Base-by-base conservation (phyloP, 768 basidiomycete species). In the Boletus fagicola region DNA sequence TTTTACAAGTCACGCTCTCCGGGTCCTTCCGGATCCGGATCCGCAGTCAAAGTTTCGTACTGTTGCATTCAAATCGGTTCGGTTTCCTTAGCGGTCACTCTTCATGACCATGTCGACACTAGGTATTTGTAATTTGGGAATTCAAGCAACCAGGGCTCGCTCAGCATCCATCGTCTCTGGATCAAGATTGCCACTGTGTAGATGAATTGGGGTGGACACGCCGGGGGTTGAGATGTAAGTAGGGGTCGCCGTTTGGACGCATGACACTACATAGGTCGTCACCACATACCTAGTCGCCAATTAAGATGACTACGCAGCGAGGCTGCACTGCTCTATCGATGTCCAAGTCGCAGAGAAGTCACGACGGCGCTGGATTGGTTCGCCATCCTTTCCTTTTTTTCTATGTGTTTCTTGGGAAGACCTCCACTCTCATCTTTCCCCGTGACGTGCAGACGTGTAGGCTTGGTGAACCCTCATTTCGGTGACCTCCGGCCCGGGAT, bases 11-110 rank as follows among this genome's bases (percentile, higher is more conserved):
- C n/a, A 51, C 26, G 13, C 20, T 10, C 30, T 12, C 52, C 45
- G 47, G 31, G 1, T 15, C 48, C 52, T 65, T 56, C 64, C 54
- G 54, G 28, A 22, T 42, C 48, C 43, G 20, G 54, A 15, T 36
- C 54, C 56, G 60, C 33, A 53, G 48, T 48, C 39, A 39, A 47
- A 10, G 24, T 48, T 20, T 49, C 28, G 15, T 15, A 43, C 28
- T 12, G 33, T 40, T 26, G 24, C 4, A 16, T 11, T 5, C 44
- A 7, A n/a, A n/a, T 47, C 4, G 11, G 26, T 52, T 56, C 35
- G 9, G 6, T 16, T 49, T 33, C 4, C 7, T 20, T 18, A 20
- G 24, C 48, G 22, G 20, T 16, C 31, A 11, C 7, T 15, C 33
- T 39, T 52, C 22, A 5, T 40, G 6, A 45, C 42, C 61, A 53